These are phyloP conservation scores for Russula brevipes DNA, from an alignment of 768 basidiomycete species.

Conservation along the genomic window DNA sequence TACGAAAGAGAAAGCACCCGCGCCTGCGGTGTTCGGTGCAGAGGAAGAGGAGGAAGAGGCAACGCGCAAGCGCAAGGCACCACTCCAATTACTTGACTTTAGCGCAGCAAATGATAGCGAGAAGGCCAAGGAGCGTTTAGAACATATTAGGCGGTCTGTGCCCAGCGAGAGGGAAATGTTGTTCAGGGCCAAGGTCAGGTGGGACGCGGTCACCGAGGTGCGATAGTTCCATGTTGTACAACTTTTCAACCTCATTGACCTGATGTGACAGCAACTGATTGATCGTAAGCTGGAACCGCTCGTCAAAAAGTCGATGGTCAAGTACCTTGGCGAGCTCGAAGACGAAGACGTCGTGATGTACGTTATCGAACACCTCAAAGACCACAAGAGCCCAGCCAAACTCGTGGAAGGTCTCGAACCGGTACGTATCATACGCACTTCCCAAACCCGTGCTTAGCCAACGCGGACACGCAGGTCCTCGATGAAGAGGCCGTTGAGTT, in stretches of 20 bases:
- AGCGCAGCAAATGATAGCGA: constrained; percentile 75
- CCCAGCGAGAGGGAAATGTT: constrained; percentile 73
- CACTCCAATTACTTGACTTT: constrained; percentile 87
- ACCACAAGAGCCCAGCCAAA: constrained; percentile 80
- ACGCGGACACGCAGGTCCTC: constrained; percentile 56
- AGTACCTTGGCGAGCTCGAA: constrained; percentile 86
- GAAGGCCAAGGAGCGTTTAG: constrained; percentile 72
- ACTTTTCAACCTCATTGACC: constrained; percentile 20
- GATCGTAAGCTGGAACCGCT: constrained; percentile 83
- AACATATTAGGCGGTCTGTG: constrained; percentile 69
- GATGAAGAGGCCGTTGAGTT: constrained; percentile 88
- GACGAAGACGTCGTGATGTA: constrained; percentile 95
- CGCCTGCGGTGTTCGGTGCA: constrained; percentile 66
- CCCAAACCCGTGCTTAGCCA: neutral
- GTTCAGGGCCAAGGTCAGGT: constrained; percentile 82
- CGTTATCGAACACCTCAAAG: constrained; percentile 86
- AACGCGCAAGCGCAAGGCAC: constrained; percentile 73
- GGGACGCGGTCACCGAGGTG: constrained; percentile 89
- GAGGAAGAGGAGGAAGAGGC: constrained; percentile 85
- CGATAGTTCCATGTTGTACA: constrained; percentile 29
- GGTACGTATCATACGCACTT: constrained; percentile 45
- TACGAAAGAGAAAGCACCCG: constrained; percentile 37
- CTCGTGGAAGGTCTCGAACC: constrained; percentile 88
- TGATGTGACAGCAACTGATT: constrained; percentile 54
- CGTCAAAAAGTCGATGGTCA: constrained; percentile 75